These are phyloP conservation scores for Boechera divaricarpa DNA, from an alignment of 345 rosid species.

Conservation along the genomic window DNA sequence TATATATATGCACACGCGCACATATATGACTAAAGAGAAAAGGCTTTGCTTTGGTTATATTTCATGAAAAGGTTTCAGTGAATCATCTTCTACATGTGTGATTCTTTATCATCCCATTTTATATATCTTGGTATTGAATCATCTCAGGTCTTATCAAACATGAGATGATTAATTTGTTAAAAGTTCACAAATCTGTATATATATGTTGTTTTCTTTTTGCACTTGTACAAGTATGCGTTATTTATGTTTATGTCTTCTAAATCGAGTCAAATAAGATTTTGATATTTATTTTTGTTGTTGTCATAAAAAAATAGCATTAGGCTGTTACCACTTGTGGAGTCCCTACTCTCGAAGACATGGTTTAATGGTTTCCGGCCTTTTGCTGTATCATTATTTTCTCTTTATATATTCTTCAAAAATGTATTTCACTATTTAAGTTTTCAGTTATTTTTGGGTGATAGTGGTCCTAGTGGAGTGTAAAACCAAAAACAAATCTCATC, in stretches of 20 bases:
- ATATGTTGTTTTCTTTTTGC: too few species aligned
- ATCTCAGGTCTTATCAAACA: not conserved
- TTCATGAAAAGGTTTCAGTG: not conserved
- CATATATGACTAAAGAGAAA: not conserved
- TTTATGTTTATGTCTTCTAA: not conserved
- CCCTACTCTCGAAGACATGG: conserved; percentile 41
- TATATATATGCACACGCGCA: not conserved
- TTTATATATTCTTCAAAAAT: not conserved
- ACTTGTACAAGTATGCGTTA: too few species aligned
- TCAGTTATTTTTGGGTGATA: conserved; percentile 41
- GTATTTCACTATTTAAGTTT: conserved; percentile 17
- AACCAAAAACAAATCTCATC: conserved; percentile 39
- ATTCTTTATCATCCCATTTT: too few species aligned
- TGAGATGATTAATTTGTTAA: not conserved
- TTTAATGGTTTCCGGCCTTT: conserved; percentile 41
- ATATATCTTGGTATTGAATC: too few species aligned
- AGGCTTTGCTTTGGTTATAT: not conserved
- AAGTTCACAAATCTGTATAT: not conserved
- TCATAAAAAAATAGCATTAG: not conserved
- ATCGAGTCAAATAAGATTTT: not conserved
- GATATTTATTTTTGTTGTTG: not conserved
- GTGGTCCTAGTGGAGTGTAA: conserved; percentile 39
- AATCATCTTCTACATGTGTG: not conserved
- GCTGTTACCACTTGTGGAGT: conserved; percentile 34
- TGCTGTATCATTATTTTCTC: conserved; percentile 29